Conservation (phyloP, 2,329 filamentous ascomycete species). For the Colletotrichum phormii region DNA sequence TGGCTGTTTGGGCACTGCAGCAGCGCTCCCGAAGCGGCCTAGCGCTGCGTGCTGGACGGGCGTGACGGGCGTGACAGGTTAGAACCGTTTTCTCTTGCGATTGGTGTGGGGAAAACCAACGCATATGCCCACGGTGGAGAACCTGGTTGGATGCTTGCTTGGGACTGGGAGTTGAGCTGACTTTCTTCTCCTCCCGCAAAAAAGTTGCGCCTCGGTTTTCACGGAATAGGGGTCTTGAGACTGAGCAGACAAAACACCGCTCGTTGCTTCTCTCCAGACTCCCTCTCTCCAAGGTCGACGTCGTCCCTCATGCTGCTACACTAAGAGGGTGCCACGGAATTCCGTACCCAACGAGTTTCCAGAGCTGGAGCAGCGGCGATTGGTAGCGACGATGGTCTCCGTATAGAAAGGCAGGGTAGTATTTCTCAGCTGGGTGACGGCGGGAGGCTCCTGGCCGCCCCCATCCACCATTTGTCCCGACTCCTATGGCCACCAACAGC, state of each 20-base stretch:
- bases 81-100: conserved; percentile 30
- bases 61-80: neutral
- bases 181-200: neutral
- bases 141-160: neutral
- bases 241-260: neutral
- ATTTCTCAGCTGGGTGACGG: conserved; percentile 30
- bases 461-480: conserved; percentile 8
- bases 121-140: conserved; percentile 33
- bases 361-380: conserved; percentile 5
- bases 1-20: conserved; percentile 23
- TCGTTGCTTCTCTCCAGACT: neutral
- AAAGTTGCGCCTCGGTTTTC: neutral
- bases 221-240: conserved; percentile 19
- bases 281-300: neutral
- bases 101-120: conserved; percentile 34
- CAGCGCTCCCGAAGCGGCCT: conserved; percentile 20
- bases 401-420: conserved; percentile 19
- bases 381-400: conserved; percentile 22
- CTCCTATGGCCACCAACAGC: conserved; percentile 15
- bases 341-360: neutral
- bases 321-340: neutral
- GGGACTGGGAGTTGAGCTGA: neutral
- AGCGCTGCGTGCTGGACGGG: conserved; percentile 5
- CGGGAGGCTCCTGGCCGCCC: conserved; percentile 34
- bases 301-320: neutral